A percentile compares a stretch with the other conserved stretches of the same genome.
These are phyloP conservation scores for Mucor circinelloides DNA, from an alignment of 371 early-diverging fungal species.

Conservation along the genomic window DNA sequence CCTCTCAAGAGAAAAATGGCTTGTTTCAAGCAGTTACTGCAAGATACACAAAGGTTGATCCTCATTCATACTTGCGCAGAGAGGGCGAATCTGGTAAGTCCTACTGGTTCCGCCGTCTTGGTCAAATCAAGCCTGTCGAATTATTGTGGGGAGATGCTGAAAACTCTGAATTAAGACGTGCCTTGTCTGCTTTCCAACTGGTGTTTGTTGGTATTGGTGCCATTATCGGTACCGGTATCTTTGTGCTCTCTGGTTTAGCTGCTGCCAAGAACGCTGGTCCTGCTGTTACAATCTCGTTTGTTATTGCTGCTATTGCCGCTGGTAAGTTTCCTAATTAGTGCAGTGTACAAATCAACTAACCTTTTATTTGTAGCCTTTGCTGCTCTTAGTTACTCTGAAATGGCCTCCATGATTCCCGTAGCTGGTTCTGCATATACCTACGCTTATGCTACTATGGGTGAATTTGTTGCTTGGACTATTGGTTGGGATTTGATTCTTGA, in stretches of 20 bases:
- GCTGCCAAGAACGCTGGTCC: slow-evolving; percentile 82
- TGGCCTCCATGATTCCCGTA: slow-evolving; percentile 84
- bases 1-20: background rate
- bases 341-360: background rate
- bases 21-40: slow-evolving; percentile 17
- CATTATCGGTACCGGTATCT: slow-evolving; percentile 75
- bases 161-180: slow-evolving; percentile 46
- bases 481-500: slow-evolving; percentile 89
- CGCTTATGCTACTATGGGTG: slow-evolving; percentile 84
- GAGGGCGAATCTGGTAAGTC: slow-evolving; percentile 39
- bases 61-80: slow-evolving; percentile 42
- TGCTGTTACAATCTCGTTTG: slow-evolving; percentile 76
- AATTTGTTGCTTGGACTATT: slow-evolving; percentile 80
- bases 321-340: slow-evolving; percentile 20
- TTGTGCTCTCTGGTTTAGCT: slow-evolving; percentile 70
- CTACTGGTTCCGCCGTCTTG: slow-evolving; percentile 53
- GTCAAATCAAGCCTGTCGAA: slow-evolving; percentile 58
- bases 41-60: slow-evolving; percentile 30
- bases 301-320: slow-evolving; percentile 74
- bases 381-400: slow-evolving; percentile 80
- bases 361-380: slow-evolving; percentile 52
- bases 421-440: slow-evolving; percentile 86
- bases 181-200: slow-evolving; percentile 48
- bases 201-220: slow-evolving; percentile 68
- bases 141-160: slow-evolving; percentile 51